These are phyloP conservation scores for Exophiala spinifera DNA, from an alignment of 2,329 filamentous ascomycete genomes.

Conservation along the genomic window DNA sequence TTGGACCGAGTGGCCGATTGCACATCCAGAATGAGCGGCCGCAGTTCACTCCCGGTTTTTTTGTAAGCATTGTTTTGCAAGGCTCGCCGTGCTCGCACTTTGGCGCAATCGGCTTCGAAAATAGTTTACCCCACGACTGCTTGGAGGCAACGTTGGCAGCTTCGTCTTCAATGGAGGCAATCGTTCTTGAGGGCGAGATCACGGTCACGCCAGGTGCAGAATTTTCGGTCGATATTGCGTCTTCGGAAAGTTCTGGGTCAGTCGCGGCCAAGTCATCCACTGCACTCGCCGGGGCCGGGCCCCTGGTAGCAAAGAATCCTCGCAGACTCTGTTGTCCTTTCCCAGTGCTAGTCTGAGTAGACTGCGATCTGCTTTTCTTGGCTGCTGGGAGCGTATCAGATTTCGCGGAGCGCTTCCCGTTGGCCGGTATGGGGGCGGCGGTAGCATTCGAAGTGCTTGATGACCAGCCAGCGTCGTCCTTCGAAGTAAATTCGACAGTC, in stretches of 20 bases:
- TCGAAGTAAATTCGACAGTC: not conserved
- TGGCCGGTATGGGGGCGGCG: constrained; percentile 16
- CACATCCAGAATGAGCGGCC: constrained; percentile 67
- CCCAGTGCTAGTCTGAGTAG: constrained; percentile 29
- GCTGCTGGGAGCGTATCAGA: constrained; percentile 33
- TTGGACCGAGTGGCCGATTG: constrained; percentile 75
- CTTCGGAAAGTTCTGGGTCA: not conserved
- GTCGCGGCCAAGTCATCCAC: constrained; percentile 1
- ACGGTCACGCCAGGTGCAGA: not conserved
- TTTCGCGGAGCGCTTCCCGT: constrained; percentile 41
- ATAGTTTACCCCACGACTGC: constrained; percentile 81
- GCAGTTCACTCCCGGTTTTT: constrained; percentile 82
- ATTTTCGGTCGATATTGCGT: not conserved
- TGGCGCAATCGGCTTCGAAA: constrained; percentile 70
- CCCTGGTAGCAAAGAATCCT: constrained; percentile 73
- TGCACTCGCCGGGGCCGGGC: constrained; percentile 19
- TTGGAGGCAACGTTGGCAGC: constrained; percentile 67
- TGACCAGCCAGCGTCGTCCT: not conserved
- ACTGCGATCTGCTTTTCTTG: constrained; percentile 51
- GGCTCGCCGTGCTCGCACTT: constrained; percentile 85
- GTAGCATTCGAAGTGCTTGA: constrained; percentile 6
- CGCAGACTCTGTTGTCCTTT: constrained; percentile 64
- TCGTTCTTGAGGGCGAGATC: constrained; percentile 5
- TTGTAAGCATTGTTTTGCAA: constrained; percentile 78
- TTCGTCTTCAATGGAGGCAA: constrained; percentile 31